Evolutionary conservation across 129 eudicot species (phyloP), one percentile per base, ranked within the genome.

Genomic region (Flaveria brownii): DNA sequence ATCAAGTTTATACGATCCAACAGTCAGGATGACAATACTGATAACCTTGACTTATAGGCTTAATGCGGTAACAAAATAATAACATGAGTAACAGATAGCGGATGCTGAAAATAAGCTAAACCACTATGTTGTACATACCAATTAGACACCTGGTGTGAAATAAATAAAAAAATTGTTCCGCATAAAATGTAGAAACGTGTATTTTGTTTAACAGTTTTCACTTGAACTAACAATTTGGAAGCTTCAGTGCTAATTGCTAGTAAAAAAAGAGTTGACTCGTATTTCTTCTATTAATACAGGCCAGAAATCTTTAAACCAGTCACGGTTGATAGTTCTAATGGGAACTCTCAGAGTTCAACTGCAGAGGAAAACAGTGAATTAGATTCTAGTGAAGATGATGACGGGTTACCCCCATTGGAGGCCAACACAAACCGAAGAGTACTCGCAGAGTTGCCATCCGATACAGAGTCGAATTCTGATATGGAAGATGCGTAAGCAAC

Each of bases 381-480:
- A 25, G 69, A 80, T 76, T 81, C 86, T 43, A 83, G 87, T 72
- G 94, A 86, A 72, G 96, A 90, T 81, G 98, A 66, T 66, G 71
- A 93, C 75, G 98, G 89, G 26, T 84, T 93, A 66, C 98, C 96
- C 3, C 97, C 97, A 33, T 60, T 90, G 66, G 92, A 86, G 85
- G 87, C 96, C 50, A 93, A 90, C 72, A 87, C 81, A 65, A 93
- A 93, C 70, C 86, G 96, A 87, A 17, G 83, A 64, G 83, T 77
- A 55, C 91, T 76, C 11, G 26, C 68, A 30, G 84, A 78, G 41
- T 65, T 82, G 56, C 83, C 51, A 13, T 70, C 88, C 1, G 85
- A 78, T 72, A 55, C 85, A 36, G 87, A 83, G 50, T 89, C 90
- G 14, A 90, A 88, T 61, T 80, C 92, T 26, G 94, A 91, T 26